Evolutionary conservation across 192 early-diverging fungal genomes (phyloP).

Genomic region (Podochytrium sp.): DNA sequence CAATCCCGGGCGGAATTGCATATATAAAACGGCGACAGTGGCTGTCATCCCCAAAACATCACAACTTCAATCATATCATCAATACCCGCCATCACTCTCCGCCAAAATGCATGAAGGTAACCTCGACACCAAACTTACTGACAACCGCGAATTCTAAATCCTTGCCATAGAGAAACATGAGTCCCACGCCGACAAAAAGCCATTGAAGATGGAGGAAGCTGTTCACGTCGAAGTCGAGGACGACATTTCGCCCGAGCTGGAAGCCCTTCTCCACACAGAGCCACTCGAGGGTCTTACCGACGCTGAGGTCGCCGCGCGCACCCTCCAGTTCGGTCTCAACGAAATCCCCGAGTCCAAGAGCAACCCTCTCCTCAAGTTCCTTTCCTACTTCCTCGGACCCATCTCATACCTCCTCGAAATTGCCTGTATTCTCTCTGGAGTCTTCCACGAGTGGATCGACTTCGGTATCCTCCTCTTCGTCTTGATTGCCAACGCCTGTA

Average conservation of each 20-base stretch:
- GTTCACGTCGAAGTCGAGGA: slow-evolving; percentile 45
- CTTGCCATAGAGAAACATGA: background rate
- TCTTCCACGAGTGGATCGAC: slow-evolving; percentile 81
- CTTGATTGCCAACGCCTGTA: slow-evolving; percentile 80
- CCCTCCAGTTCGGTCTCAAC: slow-evolving; percentile 66
- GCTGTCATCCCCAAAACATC: too few species aligned
- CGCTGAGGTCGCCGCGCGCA: slow-evolving; percentile 74
- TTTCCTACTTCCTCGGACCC: slow-evolving; percentile 64
- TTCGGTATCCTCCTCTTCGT: slow-evolving; percentile 84
- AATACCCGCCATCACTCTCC: background rate
- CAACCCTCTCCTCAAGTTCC: slow-evolving; percentile 84
- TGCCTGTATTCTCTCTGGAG: slow-evolving; percentile 82
- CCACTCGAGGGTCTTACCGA: slow-evolving; percentile 76
- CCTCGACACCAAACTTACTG: background rate
- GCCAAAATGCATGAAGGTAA: background rate
- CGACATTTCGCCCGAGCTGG: slow-evolving; percentile 43
- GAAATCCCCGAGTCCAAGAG: slow-evolving; percentile 69
- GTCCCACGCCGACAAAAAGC: background rate
- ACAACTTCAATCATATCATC: background rate
- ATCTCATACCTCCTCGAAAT: slow-evolving; percentile 70
- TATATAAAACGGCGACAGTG: too few species aligned
- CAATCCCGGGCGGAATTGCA: too few species aligned
- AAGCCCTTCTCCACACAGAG: slow-evolving; percentile 72
- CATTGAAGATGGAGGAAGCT: slow-evolving; percentile 25
- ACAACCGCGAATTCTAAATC: background rate